phyloP scores from a whole-genome alignment of 2,329 filamentous ascomycete species.

The Ceratocystiopsis minuta region DNA sequence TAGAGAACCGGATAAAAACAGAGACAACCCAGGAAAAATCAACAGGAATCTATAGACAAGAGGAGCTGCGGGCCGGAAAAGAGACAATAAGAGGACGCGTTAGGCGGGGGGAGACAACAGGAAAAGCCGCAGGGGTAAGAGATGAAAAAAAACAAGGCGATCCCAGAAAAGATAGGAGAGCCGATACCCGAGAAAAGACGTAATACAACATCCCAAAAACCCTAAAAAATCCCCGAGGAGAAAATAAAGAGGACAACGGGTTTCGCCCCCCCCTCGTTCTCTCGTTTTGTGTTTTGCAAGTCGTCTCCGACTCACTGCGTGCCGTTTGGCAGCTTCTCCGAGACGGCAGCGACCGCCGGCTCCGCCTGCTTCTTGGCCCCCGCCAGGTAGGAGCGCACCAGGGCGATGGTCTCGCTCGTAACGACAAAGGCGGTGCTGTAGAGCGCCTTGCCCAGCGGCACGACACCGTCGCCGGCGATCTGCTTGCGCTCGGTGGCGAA shows the following conservation, averaged over 20 bases:
- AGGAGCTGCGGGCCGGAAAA: not conserved
- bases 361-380: conserved; percentile 38
- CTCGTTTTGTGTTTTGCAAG: not conserved
- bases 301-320: not conserved
- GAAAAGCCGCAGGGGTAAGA: not conserved
- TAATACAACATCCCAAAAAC: not conserved
- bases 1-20: too few species aligned
- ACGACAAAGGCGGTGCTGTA: conserved; percentile 50
- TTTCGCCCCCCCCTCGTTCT: too few species aligned
- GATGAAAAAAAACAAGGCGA: not conserved
- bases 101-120: not conserved
- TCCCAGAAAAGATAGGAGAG: not conserved
- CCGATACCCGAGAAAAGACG: not conserved
- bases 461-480: conserved; percentile 41
- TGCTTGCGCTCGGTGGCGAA: conserved; percentile 45
- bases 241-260: not conserved
- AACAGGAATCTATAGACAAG: too few species aligned
- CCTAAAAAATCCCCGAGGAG: not conserved
- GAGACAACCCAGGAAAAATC: too few species aligned
- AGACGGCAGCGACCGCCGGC: conserved; percentile 18
- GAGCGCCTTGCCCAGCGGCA: conserved; percentile 53
- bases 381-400: conserved; percentile 39
- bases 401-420: conserved; percentile 44
- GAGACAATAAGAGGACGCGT: not conserved
- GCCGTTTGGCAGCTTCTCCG: conserved; percentile 29